Base-by-base conservation (phyloP, 495 filamentous ascomycete genomes). In the Aspergillus bridgeri region DNA sequence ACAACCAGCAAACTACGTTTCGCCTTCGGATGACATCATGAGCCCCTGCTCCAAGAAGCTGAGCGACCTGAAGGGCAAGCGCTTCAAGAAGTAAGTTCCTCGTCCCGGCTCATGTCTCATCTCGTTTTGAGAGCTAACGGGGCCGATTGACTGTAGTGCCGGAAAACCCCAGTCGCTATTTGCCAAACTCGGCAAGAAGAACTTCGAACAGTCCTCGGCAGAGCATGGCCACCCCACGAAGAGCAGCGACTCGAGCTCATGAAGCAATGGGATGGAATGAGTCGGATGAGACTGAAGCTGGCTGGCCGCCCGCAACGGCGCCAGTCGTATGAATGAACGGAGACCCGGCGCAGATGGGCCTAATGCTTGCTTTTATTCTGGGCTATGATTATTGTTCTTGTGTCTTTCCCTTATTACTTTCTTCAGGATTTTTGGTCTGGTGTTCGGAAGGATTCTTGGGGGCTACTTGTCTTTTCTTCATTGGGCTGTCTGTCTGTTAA, bases 41-140 rank as follows among this genome's bases (percentile, higher is more conserved):
- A 91, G 88, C 59, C 92, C 92, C 17, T 92, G 90, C 72, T 92
- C 90, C n/a, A 87, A 89, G 74, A 97, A 97, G 75, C 74, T 97
- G 64, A 87, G 79, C 52, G 86, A 89, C 48, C 84, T 92, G 69
- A 91, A 91, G 77, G 88, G 83, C 68, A 92, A 92, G 79, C 86
- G 87, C 42, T 87, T 89, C 63, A 79, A 79, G 71, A 79, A 76
- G 76, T 79, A 74, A 33, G 73, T 70, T 19, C 20, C 22, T 29
- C 18, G 5, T 38, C 57, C 21, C 21, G 1, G 17, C 21, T 47
- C 13, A 2, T 15, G 29, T 19, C 45, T 47, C 6, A 15, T 21
- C n/a, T 23, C 11, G 45, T 5, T 47, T 23, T 18, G 45, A 47
- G 45, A 7, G n/a, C 48, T 50, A 50, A 50, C 48, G 20, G 5